phyloP scores from a whole-genome alignment of 2,329 filamentous ascomycete genomes.

The Alternaria ventricosa region DNA sequence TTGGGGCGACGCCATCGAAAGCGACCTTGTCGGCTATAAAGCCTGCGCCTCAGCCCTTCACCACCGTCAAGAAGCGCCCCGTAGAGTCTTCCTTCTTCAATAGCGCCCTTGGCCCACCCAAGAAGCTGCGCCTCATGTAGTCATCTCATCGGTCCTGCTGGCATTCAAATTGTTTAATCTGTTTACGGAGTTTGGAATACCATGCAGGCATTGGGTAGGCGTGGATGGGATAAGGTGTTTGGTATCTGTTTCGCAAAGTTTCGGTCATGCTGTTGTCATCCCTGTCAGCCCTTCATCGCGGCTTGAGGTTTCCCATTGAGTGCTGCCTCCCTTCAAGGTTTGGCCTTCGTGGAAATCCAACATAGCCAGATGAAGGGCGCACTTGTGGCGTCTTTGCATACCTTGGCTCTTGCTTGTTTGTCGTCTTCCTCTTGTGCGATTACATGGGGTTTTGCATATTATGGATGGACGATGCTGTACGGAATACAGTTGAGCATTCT shows the following conservation, averaged over 20 bases:
- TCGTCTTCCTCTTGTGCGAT: neutral
- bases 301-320: constrained; percentile 25
- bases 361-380: constrained; percentile 21
- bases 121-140: constrained; percentile 35
- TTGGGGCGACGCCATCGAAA: constrained; percentile 33
- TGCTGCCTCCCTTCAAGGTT: constrained; percentile 22
- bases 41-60: constrained; percentile 18
- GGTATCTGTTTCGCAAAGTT: neutral
- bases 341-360: constrained; percentile 28
- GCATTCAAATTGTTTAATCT: neutral
- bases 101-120: constrained; percentile 31
- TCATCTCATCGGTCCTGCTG: neutral
- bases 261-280: neutral
- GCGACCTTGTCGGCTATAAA: constrained; percentile 23
- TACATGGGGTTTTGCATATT: neutral
- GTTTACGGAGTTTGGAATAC: constrained; percentile 4
- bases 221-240: neutral
- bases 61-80: constrained; percentile 31
- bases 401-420: neutral
- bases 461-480: constrained; percentile 10
- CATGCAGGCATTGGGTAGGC: constrained; percentile 1
- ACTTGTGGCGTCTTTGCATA: constrained; percentile 1
- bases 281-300: constrained; percentile 11
- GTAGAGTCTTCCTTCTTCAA: constrained; percentile 23
- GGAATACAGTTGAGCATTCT: constrained; percentile 4